These are phyloP conservation scores for Ophioceras dolichostomum DNA, from an alignment of 2,329 filamentous ascomycete species.

Conservation along the genomic window DNA sequence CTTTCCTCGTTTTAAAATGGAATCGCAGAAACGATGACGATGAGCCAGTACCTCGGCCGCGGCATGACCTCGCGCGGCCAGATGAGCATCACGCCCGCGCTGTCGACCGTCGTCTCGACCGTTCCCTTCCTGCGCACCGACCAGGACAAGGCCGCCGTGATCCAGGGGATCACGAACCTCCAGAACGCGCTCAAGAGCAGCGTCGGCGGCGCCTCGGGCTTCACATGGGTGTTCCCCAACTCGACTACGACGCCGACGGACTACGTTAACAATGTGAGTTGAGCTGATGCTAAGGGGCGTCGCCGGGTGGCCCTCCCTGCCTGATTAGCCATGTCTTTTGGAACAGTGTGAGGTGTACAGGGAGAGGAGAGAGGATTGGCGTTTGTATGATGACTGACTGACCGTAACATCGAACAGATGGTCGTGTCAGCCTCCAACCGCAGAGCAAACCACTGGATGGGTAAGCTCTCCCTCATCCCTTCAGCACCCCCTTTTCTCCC, in stretches of 20 bases:
- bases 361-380: too few species aligned
- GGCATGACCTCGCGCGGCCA: constrained; percentile 49
- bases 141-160: constrained; percentile 51
- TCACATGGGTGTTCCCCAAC: constrained; percentile 44
- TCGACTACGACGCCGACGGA: constrained; percentile 37
- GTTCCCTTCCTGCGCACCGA: constrained; percentile 47
- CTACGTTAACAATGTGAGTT: constrained; percentile 37
- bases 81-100: constrained; percentile 44
- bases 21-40: constrained; percentile 30
- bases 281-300: too few species aligned
- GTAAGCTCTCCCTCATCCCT: constrained; percentile 2
- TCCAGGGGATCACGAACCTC: constrained; percentile 49
- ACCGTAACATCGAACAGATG: constrained; percentile 27
- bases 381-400: constrained; percentile 7
- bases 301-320: too few species aligned
- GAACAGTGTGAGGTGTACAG: too few species aligned
- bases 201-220: constrained; percentile 36
- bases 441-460: constrained; percentile 5
- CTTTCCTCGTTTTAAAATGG: too few species aligned
- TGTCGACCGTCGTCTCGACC: constrained; percentile 46
- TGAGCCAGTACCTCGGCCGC: constrained; percentile 52
- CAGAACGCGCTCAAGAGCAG: constrained; percentile 34
- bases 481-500: background rate
- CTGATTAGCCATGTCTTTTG: too few species aligned
- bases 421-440: constrained; percentile 19